Evolutionary conservation across 2,329 filamentous ascomycete species (phyloP).

Genomic region (Elsinoe ampelina): DNA sequence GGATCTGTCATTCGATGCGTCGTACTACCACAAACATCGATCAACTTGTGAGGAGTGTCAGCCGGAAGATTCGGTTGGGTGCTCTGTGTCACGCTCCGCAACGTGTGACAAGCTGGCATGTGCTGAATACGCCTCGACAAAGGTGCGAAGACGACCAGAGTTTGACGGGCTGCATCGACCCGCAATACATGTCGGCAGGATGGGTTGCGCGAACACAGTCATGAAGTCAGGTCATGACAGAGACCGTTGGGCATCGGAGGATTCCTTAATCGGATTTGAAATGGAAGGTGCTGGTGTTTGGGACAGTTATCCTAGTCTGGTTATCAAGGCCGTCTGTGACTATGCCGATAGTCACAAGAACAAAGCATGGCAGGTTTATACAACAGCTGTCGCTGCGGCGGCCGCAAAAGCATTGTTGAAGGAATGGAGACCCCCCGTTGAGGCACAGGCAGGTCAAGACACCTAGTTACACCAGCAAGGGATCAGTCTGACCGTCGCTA

Average conservation of each 20-base stretch:
- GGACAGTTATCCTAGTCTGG: constrained; percentile 13
- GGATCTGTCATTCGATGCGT: constrained; percentile 19
- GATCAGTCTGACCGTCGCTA: too few relatives aligned
- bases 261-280: constrained; percentile 15
- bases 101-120: too few relatives aligned
- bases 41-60: not conserved
- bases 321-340: constrained; percentile 17
- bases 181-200: constrained; percentile 8
- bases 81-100: too few relatives aligned
- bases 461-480: too few relatives aligned
- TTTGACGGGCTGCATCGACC: not conserved
- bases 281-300: constrained; percentile 18
- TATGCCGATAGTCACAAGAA: constrained; percentile 18
- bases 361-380: constrained; percentile 16
- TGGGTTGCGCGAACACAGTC: constrained; percentile 10
- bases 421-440: too few relatives aligned
- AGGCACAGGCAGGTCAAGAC: too few relatives aligned
- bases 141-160: too few relatives aligned
- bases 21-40: constrained; percentile 23
- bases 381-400: constrained; percentile 14
- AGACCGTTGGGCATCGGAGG: not conserved
- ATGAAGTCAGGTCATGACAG: constrained; percentile 13
- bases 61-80: not conserved
- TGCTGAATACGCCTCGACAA: too few relatives aligned
- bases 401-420: constrained; percentile 14